phyloP scores from a whole-genome alignment of 2,329 filamentous ascomycete species.

The Nemania sp. region DNA sequence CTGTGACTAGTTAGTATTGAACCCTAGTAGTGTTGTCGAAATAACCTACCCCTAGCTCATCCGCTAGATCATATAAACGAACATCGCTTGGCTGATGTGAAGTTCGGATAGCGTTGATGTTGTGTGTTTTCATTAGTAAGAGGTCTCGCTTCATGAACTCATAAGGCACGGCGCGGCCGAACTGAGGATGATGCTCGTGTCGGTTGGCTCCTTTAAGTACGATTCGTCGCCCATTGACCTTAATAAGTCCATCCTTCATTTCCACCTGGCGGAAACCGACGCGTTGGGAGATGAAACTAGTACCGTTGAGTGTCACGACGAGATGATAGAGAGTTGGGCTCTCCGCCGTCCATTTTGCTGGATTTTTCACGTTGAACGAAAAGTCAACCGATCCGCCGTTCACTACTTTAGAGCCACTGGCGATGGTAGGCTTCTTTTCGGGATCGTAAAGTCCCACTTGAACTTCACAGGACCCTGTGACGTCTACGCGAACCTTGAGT shows the following conservation, averaged over 20 bases:
- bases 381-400: constrained; percentile 38
- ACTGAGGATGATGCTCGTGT: constrained; percentile 70
- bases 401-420: constrained; percentile 64
- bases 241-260: constrained; percentile 66
- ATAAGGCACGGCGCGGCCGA: constrained; percentile 66
- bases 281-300: constrained; percentile 57
- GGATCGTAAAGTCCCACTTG: constrained; percentile 34
- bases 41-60: constrained; percentile 60
- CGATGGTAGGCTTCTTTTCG: constrained; percentile 66
- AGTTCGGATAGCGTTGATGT: constrained; percentile 72
- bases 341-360: constrained; percentile 72
- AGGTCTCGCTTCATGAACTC: constrained; percentile 68
- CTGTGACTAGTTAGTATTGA: constrained; percentile 48
- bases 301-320: constrained; percentile 35
- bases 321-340: constrained; percentile 67
- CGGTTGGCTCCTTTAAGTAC: constrained; percentile 70
- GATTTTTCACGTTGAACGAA: constrained; percentile 55
- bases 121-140: constrained; percentile 70
- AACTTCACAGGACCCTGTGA: constrained; percentile 33
- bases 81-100: constrained; percentile 68
- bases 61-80: constrained; percentile 65
- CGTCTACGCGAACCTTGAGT: constrained; percentile 55
- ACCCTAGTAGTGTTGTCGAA: not conserved
- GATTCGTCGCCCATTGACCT: constrained; percentile 69
- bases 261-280: constrained; percentile 72